A percentile compares a stretch with the other conserved stretches of the same genome.
Evolutionary conservation across 257 asterid genomes (phyloP).

Genomic region (Salvia rosmarinus): DNA sequence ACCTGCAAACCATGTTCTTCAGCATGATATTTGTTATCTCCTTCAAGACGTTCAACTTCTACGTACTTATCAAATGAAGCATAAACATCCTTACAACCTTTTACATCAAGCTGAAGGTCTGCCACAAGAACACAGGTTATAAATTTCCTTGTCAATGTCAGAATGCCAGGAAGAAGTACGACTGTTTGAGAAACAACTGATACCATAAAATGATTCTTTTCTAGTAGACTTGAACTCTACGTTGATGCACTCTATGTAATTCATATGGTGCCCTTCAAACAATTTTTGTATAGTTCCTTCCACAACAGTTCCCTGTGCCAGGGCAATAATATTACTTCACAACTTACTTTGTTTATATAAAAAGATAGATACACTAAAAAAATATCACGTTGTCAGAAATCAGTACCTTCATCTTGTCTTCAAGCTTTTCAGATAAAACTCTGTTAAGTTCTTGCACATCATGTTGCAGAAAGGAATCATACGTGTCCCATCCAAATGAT

Average conservation of each 20-base stretch:
- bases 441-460: conserved; percentile 98
- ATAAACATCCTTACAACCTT: conserved; percentile 94
- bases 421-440: conserved; percentile 93
- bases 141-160: conserved; percentile 25
- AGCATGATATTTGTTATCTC: conserved; percentile 95
- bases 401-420: conserved; percentile 96
- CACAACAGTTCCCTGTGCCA: conserved; percentile 91
- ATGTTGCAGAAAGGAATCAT: conserved; percentile 97
- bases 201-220: conserved; percentile 98
- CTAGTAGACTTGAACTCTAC: conserved; percentile 95
- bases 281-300: conserved; percentile 98
- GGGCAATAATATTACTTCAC: conserved; percentile 39
- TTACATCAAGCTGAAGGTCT: conserved; percentile 98
- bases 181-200: conserved; percentile 30
- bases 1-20: conserved; percentile 98
- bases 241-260: conserved; percentile 91
- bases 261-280: conserved; percentile 98
- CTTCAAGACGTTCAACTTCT: conserved; percentile 97
- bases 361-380: conserved; percentile 15
- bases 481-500: conserved; percentile 99
- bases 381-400: conserved; percentile 21
- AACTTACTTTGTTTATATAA: conserved; percentile 20
- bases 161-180: conserved; percentile 25
- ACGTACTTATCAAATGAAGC: conserved; percentile 97
- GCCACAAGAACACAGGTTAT: conserved; percentile 38